phyloP scores from a whole-genome alignment of 2,329 filamentous ascomycete species.

The Phialophora tarda region DNA sequence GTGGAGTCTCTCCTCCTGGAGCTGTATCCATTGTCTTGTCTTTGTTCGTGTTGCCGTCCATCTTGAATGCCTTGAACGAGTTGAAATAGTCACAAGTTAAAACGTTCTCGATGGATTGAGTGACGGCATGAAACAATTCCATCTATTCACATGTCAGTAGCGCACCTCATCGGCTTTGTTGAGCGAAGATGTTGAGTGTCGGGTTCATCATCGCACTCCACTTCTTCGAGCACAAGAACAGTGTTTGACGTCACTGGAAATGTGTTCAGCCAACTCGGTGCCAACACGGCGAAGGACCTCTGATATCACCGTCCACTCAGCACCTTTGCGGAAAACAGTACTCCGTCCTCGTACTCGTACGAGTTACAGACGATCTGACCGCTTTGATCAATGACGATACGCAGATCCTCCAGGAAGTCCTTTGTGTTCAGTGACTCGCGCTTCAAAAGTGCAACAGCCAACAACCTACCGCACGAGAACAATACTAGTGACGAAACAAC shows the following conservation, averaged over 20 bases:
- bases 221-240: background rate
- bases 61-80: slow-evolving; percentile 32
- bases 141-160: slow-evolving; percentile 28
- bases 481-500: background rate
- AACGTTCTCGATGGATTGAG: slow-evolving; percentile 36
- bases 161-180: slow-evolving; percentile 10
- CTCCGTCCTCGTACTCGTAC: too few relatives aligned
- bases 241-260: slow-evolving; percentile 7
- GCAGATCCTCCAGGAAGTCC: too few relatives aligned
- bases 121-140: slow-evolving; percentile 38
- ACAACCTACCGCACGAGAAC: background rate
- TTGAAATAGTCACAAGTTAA: slow-evolving; percentile 39
- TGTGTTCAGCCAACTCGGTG: background rate
- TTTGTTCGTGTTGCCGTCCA: slow-evolving; percentile 18
- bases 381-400: too few relatives aligned
- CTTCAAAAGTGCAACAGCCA: background rate
- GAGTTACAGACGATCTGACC: too few relatives aligned
- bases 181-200: slow-evolving; percentile 13
- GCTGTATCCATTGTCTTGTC: slow-evolving; percentile 63
- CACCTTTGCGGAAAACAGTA: too few relatives aligned
- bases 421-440: background rate
- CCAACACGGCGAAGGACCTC: background rate
- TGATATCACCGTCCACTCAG: too few relatives aligned
- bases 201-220: background rate
- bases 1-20: slow-evolving; percentile 64